Evolutionary conservation across 495 filamentous ascomycete species (phyloP).

Genomic region (Letharia columbiana): DNA sequence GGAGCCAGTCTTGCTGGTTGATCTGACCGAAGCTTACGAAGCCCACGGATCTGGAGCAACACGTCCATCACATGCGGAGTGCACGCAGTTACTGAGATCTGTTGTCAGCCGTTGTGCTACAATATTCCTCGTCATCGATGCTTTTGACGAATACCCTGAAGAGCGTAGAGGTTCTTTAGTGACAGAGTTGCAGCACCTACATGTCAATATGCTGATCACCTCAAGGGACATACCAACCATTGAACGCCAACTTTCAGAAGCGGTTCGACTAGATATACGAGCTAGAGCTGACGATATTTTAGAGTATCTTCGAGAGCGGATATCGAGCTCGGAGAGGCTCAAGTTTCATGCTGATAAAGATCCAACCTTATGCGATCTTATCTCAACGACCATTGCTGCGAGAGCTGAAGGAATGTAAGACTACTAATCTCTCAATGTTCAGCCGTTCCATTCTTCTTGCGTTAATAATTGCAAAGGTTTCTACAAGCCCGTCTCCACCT

Average conservation of each 20-base stretch:
- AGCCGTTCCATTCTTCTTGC: neutral
- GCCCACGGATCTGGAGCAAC: slow-evolving; percentile 1
- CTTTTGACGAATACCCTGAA: slow-evolving; percentile 32
- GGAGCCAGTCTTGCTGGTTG: neutral
- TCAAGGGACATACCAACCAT: neutral
- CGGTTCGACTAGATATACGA: slow-evolving; percentile 24
- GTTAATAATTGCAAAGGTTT: slow-evolving; percentile 17
- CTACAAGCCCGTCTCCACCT: slow-evolving; percentile 26
- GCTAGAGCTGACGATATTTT: slow-evolving; percentile 28
- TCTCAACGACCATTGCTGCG: slow-evolving; percentile 8
- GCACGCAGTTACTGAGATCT: neutral
- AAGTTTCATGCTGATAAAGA: slow-evolving; percentile 6
- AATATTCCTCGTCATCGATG: slow-evolving; percentile 38
- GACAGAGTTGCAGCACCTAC: neutral
- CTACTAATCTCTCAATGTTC: neutral
- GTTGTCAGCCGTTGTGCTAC: neutral
- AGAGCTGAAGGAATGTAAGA: slow-evolving; percentile 25
- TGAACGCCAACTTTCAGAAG: neutral
- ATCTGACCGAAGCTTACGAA: neutral
- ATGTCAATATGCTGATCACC: neutral
- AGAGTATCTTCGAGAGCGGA: slow-evolving; percentile 22
- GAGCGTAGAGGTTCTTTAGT: slow-evolving; percentile 3
- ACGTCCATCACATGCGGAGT: neutral
- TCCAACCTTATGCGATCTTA: slow-evolving; percentile 1
- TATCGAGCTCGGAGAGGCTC: slow-evolving; percentile 9